Conservation (phyloP, 2,329 filamentous ascomycete species). For the Akanthomyces lecanii region DNA sequence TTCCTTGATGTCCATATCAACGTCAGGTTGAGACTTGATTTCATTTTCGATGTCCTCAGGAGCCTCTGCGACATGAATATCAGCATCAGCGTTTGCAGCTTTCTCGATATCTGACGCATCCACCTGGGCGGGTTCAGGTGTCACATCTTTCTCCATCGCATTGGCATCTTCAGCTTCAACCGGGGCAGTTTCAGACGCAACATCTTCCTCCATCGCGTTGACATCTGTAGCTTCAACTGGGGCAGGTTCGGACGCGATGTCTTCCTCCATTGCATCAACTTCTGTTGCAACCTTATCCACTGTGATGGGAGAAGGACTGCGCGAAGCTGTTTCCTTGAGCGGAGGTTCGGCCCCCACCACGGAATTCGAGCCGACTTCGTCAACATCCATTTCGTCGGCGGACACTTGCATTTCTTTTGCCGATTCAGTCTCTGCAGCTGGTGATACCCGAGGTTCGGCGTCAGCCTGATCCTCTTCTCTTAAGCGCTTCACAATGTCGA, state of each 20-base stretch:
- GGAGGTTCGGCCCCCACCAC: background rate
- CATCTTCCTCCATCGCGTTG: background rate
- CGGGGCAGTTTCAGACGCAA: background rate
- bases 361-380: background rate
- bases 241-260: background rate
- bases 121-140: background rate
- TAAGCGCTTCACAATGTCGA: background rate
- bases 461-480: background rate
- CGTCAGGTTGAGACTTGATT: conserved; percentile 5
- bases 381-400: conserved; percentile 10
- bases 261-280: background rate
- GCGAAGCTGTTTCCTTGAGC: background rate
- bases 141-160: background rate
- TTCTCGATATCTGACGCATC: background rate
- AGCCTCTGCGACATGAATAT: conserved; percentile 1
- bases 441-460: too few species aligned
- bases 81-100: background rate
- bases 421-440: background rate
- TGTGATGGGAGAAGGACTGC: background rate
- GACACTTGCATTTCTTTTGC: background rate
- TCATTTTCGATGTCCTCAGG: background rate
- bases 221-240: background rate
- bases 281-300: background rate
- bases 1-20: background rate
- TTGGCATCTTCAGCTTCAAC: background rate